Evolutionary conservation across 352 stramenopile genomes (phyloP).

Genomic region (Globisporangium irregulare): DNA sequence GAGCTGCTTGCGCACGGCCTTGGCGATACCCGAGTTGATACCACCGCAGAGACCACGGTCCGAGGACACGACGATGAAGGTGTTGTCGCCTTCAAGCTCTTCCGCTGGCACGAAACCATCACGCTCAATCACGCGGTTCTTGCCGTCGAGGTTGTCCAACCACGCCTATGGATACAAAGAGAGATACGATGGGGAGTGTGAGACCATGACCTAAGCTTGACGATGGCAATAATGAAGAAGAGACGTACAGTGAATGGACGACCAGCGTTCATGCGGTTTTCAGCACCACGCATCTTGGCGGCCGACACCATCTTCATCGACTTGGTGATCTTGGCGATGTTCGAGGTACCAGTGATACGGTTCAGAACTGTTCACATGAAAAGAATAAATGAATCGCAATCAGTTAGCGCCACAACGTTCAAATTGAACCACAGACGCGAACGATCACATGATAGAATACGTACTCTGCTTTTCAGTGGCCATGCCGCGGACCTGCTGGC

Average conservation of each 20-base stretch:
- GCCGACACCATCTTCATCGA: constrained; percentile 99
- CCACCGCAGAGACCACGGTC: constrained; percentile 99
- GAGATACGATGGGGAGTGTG: background rate
- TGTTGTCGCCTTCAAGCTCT: constrained; percentile 81
- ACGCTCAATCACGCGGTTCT: constrained; percentile 80
- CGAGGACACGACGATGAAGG: constrained; percentile 96
- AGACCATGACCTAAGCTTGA: background rate
- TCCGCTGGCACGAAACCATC: constrained; percentile 84
- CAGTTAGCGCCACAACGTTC: background rate
- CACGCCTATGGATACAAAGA: constrained; percentile 27
- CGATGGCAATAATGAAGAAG: background rate
- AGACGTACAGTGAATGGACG: constrained; percentile 71
- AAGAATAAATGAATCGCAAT: background rate
- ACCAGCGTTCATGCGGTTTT: constrained; percentile 85
- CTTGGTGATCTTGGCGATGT: constrained; percentile 99
- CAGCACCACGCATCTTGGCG: constrained; percentile 98
- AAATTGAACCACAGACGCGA: background rate
- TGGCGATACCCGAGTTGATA: constrained; percentile 97
- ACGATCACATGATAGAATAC: constrained; percentile 18
- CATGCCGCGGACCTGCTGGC: constrained; percentile 92
- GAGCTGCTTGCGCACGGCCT: constrained; percentile 86
- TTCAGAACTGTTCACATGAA: constrained; percentile 67
- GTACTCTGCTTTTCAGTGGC: constrained; percentile 98
- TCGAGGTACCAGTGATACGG: constrained; percentile 98
- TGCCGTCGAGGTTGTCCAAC: constrained; percentile 80